Base-by-base conservation (phyloP, 2,329 filamentous ascomycete species). In the Cercospora beticola region DNA sequence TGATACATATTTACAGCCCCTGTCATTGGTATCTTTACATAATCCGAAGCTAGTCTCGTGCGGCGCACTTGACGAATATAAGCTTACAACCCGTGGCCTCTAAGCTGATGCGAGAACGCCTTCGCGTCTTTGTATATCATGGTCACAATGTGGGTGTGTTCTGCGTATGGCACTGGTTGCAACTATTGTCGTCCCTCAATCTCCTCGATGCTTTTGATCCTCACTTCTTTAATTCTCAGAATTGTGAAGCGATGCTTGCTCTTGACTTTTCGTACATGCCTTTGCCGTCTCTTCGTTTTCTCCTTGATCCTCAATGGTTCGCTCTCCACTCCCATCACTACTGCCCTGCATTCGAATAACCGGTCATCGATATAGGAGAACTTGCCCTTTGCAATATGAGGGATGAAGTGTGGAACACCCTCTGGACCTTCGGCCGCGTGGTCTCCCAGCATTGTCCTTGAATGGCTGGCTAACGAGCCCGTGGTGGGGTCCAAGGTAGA, bases 161-260 rank as follows among this genome's bases (percentile, higher is more conserved):
- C n/a, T n/a, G n/a, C n/a, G n/a, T n/a, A n/a, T n/a, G n/a, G n/a
- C n/a, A n/a, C n/a, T n/a, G n/a, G n/a, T n/a, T n/a, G n/a, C n/a
- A n/a, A 16, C 31, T 62, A 62, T 4, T 9, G 5, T 40, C 9
- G 1, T 43, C 62, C 81, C 68, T 82, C 82, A 76, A 88, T 79
- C 78, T 87, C 83, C 62, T 88, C 86, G 68, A 85, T 70, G 28
- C 81, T 82, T 80, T 84, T 87, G 5, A 97, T 85, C 78, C 87
- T 90, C 71, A 98, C 78, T 81, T 98, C 92, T 78, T 91, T 90
- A 72, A 99, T 91, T 77, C 89, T 86, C 81, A 99, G 78, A 23
- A 97, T 87, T 2, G 95, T 99, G 81, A 91, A 97, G 76, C 88
- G 86, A 79, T 97, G 92, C 86, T 99, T 97, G 84, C 93, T 97